phyloP scores from a whole-genome alignment of 192 early-diverging fungal species.

The Backusella macrospora region DNA sequence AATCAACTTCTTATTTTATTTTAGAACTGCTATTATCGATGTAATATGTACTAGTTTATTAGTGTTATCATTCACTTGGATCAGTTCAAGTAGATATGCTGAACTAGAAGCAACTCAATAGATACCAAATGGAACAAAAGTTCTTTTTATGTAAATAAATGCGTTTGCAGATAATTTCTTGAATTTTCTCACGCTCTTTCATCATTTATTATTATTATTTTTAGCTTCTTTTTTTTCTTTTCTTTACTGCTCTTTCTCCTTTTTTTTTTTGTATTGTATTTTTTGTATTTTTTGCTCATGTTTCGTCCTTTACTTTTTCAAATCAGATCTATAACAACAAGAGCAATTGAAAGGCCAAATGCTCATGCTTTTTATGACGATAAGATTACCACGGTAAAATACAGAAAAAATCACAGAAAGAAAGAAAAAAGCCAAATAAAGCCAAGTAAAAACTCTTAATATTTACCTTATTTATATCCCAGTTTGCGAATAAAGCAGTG shows the following conservation, averaged over 20 bases:
- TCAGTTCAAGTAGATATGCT: conserved; percentile 22
- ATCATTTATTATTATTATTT: neutral
- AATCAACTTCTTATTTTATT: conserved; percentile 21
- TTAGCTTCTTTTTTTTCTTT: neutral
- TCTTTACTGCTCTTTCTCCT: neutral
- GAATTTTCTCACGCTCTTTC: conserved; percentile 14
- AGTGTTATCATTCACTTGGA: conserved; percentile 48
- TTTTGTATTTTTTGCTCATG: neutral
- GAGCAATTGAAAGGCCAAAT: conserved; percentile 22
- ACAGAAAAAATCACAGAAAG: neutral
- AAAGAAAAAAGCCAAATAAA: neutral
- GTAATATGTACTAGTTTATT: conserved; percentile 69
- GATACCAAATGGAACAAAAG: conserved; percentile 10
- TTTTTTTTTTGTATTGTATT: neutral
- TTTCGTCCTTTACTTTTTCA: neutral
- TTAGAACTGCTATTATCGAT: conserved; percentile 71
- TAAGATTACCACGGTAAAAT: conserved; percentile 30
- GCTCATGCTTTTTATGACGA: conserved; percentile 16
- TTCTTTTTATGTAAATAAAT: conserved; percentile 14
- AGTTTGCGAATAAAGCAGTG: conserved; percentile 63
- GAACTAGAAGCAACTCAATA: conserved; percentile 17
- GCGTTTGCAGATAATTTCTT: neutral
- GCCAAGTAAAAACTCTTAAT: neutral
- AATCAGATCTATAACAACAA: conserved; percentile 13
- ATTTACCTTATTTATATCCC: neutral